Conservation (phyloP, 2,329 filamentous ascomycete species). For the Clonostachys sp. region DNA sequence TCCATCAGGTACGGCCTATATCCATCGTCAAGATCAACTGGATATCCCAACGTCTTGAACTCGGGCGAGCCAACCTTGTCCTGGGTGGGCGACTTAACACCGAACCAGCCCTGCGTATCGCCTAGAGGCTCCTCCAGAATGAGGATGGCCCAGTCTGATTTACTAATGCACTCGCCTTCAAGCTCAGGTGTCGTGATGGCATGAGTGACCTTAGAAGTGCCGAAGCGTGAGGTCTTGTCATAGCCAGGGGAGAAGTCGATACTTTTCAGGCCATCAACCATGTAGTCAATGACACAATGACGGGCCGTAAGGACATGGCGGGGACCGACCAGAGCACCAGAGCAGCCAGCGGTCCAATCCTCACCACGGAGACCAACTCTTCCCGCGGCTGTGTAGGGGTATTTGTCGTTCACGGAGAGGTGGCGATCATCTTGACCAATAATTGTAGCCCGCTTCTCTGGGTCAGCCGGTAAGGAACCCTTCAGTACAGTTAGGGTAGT, state of each 20-base stretch:
- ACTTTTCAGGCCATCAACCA: constrained; percentile 8
- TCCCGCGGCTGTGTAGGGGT: too few species aligned
- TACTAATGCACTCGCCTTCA: constrained; percentile 7
- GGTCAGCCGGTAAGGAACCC: too few species aligned
- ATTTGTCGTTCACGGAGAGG: too few species aligned
- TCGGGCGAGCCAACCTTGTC: constrained; percentile 4
- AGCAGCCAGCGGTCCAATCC: constrained; percentile 5
- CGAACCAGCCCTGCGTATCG: constrained; percentile 13
- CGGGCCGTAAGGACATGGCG: constrained; percentile 17
- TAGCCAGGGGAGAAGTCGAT: constrained; percentile 14
- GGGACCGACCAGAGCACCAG: constrained; percentile 15
- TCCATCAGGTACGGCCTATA: constrained; percentile 5
- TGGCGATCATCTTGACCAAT: too few species aligned
- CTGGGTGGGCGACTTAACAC: constrained; percentile 9
- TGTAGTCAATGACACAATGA: constrained; percentile 8
- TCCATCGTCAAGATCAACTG: constrained; percentile 8
- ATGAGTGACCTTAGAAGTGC: not conserved
- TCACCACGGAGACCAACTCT: too few species aligned
- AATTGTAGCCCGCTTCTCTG: too few species aligned
- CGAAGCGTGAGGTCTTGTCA: constrained; percentile 10
- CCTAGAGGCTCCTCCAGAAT: constrained; percentile 15
- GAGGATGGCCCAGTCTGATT: constrained; percentile 17
- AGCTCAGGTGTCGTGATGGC: not conserved
- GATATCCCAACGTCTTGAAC: constrained; percentile 12
- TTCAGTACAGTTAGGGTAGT: too few species aligned